Conservation (phyloP, 108 stramenopile species). For the Fistulifera pelliculosa region DNA sequence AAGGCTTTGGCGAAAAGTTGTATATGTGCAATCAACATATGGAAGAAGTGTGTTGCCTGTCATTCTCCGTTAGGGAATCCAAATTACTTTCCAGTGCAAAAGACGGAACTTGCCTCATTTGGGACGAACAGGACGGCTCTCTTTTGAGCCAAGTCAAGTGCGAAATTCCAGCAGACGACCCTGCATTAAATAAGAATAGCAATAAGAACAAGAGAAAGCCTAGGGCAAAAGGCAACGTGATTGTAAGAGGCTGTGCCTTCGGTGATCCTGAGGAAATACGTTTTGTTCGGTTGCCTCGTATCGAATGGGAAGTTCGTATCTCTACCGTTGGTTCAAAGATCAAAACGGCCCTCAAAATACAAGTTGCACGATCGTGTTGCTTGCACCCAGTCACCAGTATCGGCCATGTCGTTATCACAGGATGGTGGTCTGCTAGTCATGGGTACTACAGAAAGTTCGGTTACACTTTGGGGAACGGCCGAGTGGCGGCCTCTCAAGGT, state of each 20-base stretch:
- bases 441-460: conserved; percentile 61
- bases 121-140: conserved; percentile 18
- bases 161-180: conserved; percentile 33
- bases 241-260: conserved; percentile 78
- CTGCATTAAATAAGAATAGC: too few relatives aligned
- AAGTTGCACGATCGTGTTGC: conserved; percentile 19
- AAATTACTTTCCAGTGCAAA: conserved; percentile 55
- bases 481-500: conserved; percentile 35
- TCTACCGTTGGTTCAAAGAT: conserved; percentile 50
- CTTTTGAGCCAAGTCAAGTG: conserved; percentile 27
- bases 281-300: conserved; percentile 68
- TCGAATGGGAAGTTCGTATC: conserved; percentile 54
- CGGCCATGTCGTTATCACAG: conserved; percentile 58
- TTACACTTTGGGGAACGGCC: conserved; percentile 46
- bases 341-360: conserved; percentile 4
- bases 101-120: conserved; percentile 77
- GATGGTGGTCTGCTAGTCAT: conserved; percentile 49
- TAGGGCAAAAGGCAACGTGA: conserved; percentile 30
- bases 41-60: conserved; percentile 59
- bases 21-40: conserved; percentile 43
- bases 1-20: conserved; percentile 9
- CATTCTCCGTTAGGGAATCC: conserved; percentile 37
- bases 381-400: conserved; percentile 58
- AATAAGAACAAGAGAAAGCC: too few relatives aligned
- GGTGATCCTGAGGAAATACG: conserved; percentile 63